A percentile compares a stretch with the other conserved stretches of the same genome.
Evolutionary conservation across 345 rosid genomes (phyloP).

Genomic region (Lepidium didymum): DNA sequence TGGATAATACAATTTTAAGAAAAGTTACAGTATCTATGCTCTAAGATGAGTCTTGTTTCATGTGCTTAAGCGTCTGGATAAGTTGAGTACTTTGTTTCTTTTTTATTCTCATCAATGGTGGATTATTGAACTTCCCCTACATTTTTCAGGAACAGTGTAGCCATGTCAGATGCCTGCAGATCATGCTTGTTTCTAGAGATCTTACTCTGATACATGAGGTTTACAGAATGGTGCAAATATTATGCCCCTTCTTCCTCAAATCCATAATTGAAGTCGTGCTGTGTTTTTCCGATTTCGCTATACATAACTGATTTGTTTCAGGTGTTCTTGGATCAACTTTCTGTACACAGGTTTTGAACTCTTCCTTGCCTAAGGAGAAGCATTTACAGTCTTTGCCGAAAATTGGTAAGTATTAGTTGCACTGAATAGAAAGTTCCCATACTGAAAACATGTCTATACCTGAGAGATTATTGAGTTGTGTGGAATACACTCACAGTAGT

Average conservation of each 20-base stretch:
- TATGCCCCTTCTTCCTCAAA: conserved; percentile 18
- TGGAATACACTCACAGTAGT: not conserved
- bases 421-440: not conserved
- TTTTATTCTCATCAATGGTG: not conserved
- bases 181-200: conserved; percentile 34
- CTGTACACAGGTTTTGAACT: not conserved
- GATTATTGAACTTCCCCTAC: conserved; percentile 36
- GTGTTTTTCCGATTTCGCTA: not conserved
- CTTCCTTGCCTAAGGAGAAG: not conserved
- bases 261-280: not conserved
- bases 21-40: not conserved
- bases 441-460: not conserved
- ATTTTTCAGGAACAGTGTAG: conserved; percentile 52
- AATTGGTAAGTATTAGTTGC: not conserved
- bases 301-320: conserved; percentile 9
- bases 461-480: not conserved
- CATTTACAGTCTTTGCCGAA: not conserved
- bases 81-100: not conserved
- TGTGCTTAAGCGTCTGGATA: conserved; percentile 2
- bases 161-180: conserved; percentile 21
- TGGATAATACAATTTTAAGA: conserved; percentile 5
- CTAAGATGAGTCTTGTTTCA: not conserved
- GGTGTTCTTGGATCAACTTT: not conserved
- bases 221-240: conserved; percentile 18
- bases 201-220: conserved; percentile 31